Evolutionary conservation across 768 basidiomycete genomes (phyloP), one percentile per base, ranked within the genome.

Genomic region (Lactarius pseudohatsudake): DNA sequence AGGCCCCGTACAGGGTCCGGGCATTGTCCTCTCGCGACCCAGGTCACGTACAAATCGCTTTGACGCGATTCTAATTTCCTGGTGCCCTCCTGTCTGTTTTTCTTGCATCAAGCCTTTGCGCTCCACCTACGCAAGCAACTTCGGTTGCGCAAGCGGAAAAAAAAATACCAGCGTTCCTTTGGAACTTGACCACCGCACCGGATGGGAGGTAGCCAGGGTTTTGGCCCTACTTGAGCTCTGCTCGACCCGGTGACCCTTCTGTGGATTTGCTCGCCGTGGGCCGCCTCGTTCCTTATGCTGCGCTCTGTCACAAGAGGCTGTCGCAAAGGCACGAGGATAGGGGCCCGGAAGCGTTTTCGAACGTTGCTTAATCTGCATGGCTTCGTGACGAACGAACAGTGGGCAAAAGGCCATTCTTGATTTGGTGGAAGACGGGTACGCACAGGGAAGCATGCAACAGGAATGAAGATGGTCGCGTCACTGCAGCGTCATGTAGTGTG

Each of bases 201-300:
- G 61, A 63, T 69, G 65, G 36, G 58, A 63, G 40, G 68, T 61
- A 32, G 53, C 65, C 68, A 36, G 65, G 64, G 68, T 41, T 45
- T 58, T 13, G 30, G 53, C 65, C 64, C 53, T 59, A 55, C 53
- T 26, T 43, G 68, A 69, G 68, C 68, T 59, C 36, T 32, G 68
- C 68, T 69, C 68, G 32, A 69, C 68, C 68, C 68, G 65, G 68
- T 59, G 65, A 61, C 68, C 30, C 36, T 69, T 59, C 36, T 40
- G 68, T 30, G 65, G 61, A 67, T 69, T 69, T 69, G 65, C 65
- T 61, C 68, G 68, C 68, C 68, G 68, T 50, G 50, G 65, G 65
- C 65, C 65, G 30, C 61, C 58, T 57, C 41, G 43, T 32, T 34
- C 38, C 32, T 60, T 59, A 61, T 67, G 65, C 61, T 61, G 18